Evolutionary conservation across 2,329 filamentous ascomycete genomes (phyloP).

Genomic region (Leptodontidium sp.): DNA sequence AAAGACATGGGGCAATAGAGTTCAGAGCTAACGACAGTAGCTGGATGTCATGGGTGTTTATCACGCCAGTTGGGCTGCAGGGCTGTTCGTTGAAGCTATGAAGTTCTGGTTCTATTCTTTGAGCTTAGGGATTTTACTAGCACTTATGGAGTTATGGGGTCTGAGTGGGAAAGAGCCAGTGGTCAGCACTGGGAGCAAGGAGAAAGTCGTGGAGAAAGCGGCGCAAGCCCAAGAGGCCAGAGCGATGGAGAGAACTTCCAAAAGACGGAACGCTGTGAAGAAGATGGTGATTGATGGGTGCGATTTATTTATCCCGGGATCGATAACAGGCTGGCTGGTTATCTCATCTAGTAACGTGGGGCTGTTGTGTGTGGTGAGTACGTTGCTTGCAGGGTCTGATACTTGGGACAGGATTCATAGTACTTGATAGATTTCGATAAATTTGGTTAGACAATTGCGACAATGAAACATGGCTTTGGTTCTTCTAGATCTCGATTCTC

Average conservation of each 20-base stretch:
- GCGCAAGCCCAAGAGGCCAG: constrained; percentile 37
- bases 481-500: neutral
- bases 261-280: constrained; percentile 52
- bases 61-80: constrained; percentile 50
- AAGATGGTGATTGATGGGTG: constrained; percentile 63
- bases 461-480: neutral
- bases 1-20: constrained; percentile 39
- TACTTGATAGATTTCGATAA: neutral
- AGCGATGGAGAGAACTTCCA: constrained; percentile 34
- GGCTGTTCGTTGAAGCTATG: constrained; percentile 66
- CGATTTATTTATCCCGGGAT: constrained; percentile 69
- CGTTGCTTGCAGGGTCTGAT: constrained; percentile 64
- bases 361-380: constrained; percentile 67
- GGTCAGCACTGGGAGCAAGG: neutral
- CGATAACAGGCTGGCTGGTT: constrained; percentile 65
- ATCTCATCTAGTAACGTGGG: constrained; percentile 61
- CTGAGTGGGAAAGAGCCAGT: neutral
- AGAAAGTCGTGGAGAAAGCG: constrained; percentile 9
- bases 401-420: constrained; percentile 59
- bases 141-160: constrained; percentile 18
- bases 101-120: constrained; percentile 70
- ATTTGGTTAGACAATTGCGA: neutral
- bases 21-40: constrained; percentile 25
- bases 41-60: constrained; percentile 60
- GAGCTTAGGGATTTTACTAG: constrained; percentile 52